phyloP scores from a whole-genome alignment of 2,329 filamentous ascomycete genomes.

The Clarireedia hainanense region DNA sequence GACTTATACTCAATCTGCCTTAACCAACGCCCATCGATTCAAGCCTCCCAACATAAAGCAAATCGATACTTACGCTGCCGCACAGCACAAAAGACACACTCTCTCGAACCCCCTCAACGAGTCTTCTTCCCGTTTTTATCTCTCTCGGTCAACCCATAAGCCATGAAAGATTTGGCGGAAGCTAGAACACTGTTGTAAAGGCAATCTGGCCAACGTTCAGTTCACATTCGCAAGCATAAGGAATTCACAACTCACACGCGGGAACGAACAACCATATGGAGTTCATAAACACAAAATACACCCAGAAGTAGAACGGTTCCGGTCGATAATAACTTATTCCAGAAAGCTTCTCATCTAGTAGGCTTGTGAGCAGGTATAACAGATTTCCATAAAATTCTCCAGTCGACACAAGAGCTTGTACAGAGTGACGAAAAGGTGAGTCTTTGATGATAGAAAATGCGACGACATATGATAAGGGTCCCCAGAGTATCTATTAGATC shows the following conservation, averaged over 20 bases:
- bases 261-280: constrained; percentile 52
- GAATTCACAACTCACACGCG: constrained; percentile 34
- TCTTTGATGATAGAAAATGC: constrained; percentile 38
- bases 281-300: constrained; percentile 56
- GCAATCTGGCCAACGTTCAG: neutral
- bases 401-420: constrained; percentile 36
- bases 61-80: neutral
- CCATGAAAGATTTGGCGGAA: constrained; percentile 19
- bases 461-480: constrained; percentile 47
- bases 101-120: neutral
- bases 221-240: constrained; percentile 17
- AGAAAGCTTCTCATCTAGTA: constrained; percentile 38
- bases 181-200: constrained; percentile 20
- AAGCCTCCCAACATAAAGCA: too few species aligned
- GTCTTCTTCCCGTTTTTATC: neutral
- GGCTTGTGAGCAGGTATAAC: constrained; percentile 53
- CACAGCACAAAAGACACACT: neutral
- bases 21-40: too few species aligned
- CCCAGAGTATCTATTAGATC: constrained; percentile 42
- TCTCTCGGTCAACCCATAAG: neutral
- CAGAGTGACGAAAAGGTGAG: constrained; percentile 40
- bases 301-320: constrained; percentile 54
- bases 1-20: too few species aligned
- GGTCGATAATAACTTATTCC: constrained; percentile 48
- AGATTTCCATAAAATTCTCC: constrained; percentile 40